These are phyloP conservation scores for Gorgonomyces haynaldii DNA, from an alignment of 192 early-diverging fungal genomes.

Conservation along the genomic window DNA sequence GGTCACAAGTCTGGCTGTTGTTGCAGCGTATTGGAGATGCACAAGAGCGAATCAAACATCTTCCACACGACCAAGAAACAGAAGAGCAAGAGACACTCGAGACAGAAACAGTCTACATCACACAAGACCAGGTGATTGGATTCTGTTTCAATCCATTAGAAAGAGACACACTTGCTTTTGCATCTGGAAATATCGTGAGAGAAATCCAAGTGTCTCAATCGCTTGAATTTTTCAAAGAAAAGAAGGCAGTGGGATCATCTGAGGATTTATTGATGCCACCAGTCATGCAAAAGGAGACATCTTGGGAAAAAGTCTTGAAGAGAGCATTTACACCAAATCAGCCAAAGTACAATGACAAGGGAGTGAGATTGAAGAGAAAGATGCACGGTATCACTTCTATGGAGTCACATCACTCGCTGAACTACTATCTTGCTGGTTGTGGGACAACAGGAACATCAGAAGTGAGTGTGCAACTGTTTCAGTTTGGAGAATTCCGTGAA, in stretches of 20 bases:
- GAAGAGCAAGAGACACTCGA: constrained; percentile 35
- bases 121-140: too few relatives aligned
- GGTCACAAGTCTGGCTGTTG: neutral
- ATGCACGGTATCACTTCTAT: too few relatives aligned
- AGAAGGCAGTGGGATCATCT: too few relatives aligned
- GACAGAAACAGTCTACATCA: neutral
- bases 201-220: too few relatives aligned
- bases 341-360: neutral
- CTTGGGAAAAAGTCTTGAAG: too few relatives aligned
- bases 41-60: constrained; percentile 8
- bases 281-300: too few relatives aligned
- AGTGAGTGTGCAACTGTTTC: constrained; percentile 54
- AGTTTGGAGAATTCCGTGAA: constrained; percentile 62
- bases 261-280: too few relatives aligned
- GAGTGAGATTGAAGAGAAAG: neutral
- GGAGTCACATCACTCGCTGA: constrained; percentile 1
- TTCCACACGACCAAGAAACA: constrained; percentile 35
- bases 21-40: constrained; percentile 3
- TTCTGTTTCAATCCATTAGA: too few relatives aligned
- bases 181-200: too few relatives aligned
- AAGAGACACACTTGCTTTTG: too few relatives aligned
- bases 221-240: too few relatives aligned
- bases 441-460: constrained; percentile 33
- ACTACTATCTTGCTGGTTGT: constrained; percentile 21
- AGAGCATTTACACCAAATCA: neutral